Conservation (phyloP, 2,329 filamentous ascomycete genomes). For the Penicillium sp. region DNA sequence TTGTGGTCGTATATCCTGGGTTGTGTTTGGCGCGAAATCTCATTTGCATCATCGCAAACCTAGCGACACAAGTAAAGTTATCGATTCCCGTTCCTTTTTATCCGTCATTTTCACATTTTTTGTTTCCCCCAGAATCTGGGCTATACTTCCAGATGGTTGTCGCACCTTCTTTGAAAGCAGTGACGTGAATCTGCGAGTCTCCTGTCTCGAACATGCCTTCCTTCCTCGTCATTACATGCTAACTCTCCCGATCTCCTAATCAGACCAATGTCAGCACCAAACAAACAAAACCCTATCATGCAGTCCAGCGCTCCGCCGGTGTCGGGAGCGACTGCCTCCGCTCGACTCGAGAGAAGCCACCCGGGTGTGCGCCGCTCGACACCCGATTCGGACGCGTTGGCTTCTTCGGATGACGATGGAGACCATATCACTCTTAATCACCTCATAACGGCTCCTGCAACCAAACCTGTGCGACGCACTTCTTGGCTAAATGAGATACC, state of each 20-base stretch:
- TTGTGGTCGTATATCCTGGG: too few relatives aligned
- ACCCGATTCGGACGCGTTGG: constrained; percentile 89
- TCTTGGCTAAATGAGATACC: constrained; percentile 89
- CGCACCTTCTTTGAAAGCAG: not conserved
- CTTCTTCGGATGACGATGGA: constrained; percentile 90
- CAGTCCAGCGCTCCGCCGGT: constrained; percentile 47
- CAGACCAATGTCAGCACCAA: constrained; percentile 50
- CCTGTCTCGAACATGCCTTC: too few relatives aligned
- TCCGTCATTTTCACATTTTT: not conserved
- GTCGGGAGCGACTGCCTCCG: constrained; percentile 63
- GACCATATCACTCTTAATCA: constrained; percentile 65
- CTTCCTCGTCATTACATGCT: not conserved
- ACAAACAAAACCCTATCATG: constrained; percentile 35
- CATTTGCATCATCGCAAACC: too few relatives aligned
- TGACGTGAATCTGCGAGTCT: not conserved
- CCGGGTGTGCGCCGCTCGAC: constrained; percentile 74
- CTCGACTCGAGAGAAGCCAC: constrained; percentile 75
- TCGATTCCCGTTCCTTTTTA: not conserved
- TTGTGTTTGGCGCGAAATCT: too few relatives aligned
- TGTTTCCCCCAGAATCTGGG: not conserved
- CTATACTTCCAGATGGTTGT: not conserved
- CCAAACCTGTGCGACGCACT: constrained; percentile 69
- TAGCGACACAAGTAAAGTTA: too few relatives aligned
- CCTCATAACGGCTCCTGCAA: constrained; percentile 53
- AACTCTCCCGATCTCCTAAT: constrained; percentile 13